Evolutionary conservation across 371 early-diverging fungal genomes (phyloP).

Genomic region (Mortierella sp.): DNA sequence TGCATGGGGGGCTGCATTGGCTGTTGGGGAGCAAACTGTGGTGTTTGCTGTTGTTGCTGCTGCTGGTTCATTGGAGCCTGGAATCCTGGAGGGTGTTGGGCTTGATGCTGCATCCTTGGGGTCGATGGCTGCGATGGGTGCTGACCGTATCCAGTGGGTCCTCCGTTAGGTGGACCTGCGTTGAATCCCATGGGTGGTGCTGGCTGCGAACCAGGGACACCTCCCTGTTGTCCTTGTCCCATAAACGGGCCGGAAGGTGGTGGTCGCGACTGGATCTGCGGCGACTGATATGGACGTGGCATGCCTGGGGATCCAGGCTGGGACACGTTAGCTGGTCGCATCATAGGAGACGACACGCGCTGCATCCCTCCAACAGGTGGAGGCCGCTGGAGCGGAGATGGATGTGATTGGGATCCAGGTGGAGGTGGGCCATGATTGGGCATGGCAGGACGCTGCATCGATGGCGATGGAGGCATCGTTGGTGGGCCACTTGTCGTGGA

Average conservation of each 20-base stretch:
- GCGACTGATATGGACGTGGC: slow-evolving; percentile 45
- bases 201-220: slow-evolving; percentile 33
- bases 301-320: slow-evolving; percentile 47
- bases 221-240: slow-evolving; percentile 26
- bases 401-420: slow-evolving; percentile 20
- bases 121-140: slow-evolving; percentile 46
- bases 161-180: slow-evolving; percentile 37
- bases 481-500: slow-evolving; percentile 19
- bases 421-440: slow-evolving; percentile 17
- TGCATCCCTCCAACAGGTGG: slow-evolving; percentile 38
- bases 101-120: slow-evolving; percentile 31
- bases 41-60: slow-evolving; percentile 13
- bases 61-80: slow-evolving; percentile 6
- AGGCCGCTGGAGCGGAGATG: slow-evolving; percentile 23
- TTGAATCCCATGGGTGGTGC: slow-evolving; percentile 42
- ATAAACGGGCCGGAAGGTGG: slow-evolving; percentile 29
- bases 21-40: slow-evolving; percentile 4
- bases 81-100: slow-evolving; percentile 3
- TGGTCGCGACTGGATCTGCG: slow-evolving; percentile 38
- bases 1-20: slow-evolving; percentile 10
- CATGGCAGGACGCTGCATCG: slow-evolving; percentile 39
- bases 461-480: slow-evolving; percentile 29
- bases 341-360: slow-evolving; percentile 45
- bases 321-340: slow-evolving; percentile 39
- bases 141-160: slow-evolving; percentile 10